phyloP scores from a whole-genome alignment of 176 grass and related monocot genomes.

The Phragmites australis region DNA sequence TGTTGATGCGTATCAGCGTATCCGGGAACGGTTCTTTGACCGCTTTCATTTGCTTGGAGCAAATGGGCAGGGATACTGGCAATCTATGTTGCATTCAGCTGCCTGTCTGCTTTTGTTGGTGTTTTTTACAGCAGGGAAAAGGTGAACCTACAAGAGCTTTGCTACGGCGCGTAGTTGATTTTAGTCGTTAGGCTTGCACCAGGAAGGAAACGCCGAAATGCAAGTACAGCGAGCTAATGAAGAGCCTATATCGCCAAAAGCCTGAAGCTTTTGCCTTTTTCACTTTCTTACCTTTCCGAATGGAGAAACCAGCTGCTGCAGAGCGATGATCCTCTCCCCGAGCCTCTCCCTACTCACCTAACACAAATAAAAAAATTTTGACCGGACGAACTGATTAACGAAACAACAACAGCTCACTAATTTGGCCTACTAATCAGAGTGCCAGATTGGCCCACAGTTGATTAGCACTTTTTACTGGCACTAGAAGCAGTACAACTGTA shows the following conservation, averaged over 20 bases:
- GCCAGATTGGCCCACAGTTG: not conserved
- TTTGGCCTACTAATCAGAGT: slow-evolving; percentile 3
- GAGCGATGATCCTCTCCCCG: slow-evolving; percentile 75
- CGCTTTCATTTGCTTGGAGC: not conserved
- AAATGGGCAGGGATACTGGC: not conserved
- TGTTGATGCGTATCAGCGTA: not conserved
- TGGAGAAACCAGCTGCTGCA: slow-evolving; percentile 83
- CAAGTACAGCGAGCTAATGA: slow-evolving; percentile 17
- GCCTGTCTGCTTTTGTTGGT: slow-evolving; percentile 8
- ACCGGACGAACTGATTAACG: not conserved
- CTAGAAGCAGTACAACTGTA: not conserved
- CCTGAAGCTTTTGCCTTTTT: not conserved
- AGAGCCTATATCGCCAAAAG: slow-evolving; percentile 50
- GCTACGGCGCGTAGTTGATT: slow-evolving; percentile 16
- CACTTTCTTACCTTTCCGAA: slow-evolving; percentile 68
- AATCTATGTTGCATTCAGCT: not conserved
- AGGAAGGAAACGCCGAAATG: slow-evolving; percentile 15
- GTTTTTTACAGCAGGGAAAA: too few relatives aligned
- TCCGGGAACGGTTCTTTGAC: not conserved
- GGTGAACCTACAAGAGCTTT: too few relatives aligned
- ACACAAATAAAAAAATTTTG: not conserved
- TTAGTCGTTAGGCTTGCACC: slow-evolving; percentile 24
- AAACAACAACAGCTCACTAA: slow-evolving; percentile 1
- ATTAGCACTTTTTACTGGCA: not conserved
- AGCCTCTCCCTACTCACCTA: slow-evolving; percentile 69